Percentiles rank a stretch among this genome's conserved stretches.
These are phyloP conservation scores for Paraleonurus japonicus DNA, from an alignment of 257 asterid genomes.

Conservation along the genomic window DNA sequence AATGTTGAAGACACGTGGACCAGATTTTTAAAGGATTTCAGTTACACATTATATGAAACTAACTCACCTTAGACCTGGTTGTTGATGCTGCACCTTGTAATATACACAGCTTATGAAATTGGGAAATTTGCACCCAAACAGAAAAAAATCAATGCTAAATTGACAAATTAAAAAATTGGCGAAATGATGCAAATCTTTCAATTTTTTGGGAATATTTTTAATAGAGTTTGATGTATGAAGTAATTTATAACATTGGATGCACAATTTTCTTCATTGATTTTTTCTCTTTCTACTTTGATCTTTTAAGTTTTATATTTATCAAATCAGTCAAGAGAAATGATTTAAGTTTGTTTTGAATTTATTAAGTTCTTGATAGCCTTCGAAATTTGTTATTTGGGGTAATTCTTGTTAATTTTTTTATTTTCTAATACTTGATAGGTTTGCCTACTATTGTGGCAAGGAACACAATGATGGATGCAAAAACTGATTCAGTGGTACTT, in stretches of 20 bases:
- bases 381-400: not conserved
- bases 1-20: not conserved
- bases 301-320: not conserved
- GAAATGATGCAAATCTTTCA: not conserved
- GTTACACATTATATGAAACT: not conserved
- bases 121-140: not conserved
- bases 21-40: too few relatives aligned
- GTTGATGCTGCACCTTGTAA: not conserved
- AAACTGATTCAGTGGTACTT: conserved; percentile 64
- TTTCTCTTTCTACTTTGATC: not conserved
- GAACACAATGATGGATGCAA: conserved; percentile 78
- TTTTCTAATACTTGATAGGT: conserved; percentile 47
- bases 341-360: not conserved
- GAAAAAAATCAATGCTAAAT: not conserved
- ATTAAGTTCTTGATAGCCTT: conserved; percentile 1
- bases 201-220: not conserved
- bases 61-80: not conserved
- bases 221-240: not conserved
- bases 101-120: not conserved
- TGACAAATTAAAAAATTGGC: not conserved
- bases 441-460: conserved; percentile 95
- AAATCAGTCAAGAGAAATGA: not conserved
- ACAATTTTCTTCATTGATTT: not conserved
- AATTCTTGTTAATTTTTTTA: not conserved
- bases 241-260: not conserved